Conservation (phyloP, 2,329 filamentous ascomycete species). For the Ustilaginoidea virens region DNA sequence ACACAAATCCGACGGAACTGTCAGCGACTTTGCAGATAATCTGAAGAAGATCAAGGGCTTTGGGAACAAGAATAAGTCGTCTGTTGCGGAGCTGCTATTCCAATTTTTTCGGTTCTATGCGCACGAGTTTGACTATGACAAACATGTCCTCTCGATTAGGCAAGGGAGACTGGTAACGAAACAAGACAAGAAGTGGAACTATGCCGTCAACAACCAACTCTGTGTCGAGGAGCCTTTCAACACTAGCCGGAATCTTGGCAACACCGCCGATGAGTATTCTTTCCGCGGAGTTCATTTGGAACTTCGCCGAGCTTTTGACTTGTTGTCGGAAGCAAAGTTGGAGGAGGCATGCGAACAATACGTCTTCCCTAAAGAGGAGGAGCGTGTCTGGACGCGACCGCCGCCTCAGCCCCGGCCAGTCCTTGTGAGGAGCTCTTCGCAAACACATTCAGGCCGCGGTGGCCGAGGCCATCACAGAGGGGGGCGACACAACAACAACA, state of each 20-base stretch:
- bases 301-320: conserved; percentile 72
- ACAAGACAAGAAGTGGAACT: conserved; percentile 77
- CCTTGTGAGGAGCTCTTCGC: conserved; percentile 45
- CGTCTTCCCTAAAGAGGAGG: conserved; percentile 73
- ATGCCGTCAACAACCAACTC: conserved; percentile 63
- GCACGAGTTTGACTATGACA: conserved; percentile 83
- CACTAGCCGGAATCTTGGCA: conserved; percentile 72
- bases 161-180: conserved; percentile 67
- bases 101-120: conserved; percentile 93
- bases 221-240: conserved; percentile 98
- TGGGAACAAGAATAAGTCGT: conserved; percentile 67
- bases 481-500: conserved; percentile 25
- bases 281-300: conserved; percentile 86
- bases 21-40: conserved; percentile 77
- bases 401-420: conserved; percentile 36
- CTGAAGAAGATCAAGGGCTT: conserved; percentile 58
- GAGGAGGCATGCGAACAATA: conserved; percentile 77
- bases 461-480: conserved; percentile 34
- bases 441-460: conserved; percentile 35
- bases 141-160: conserved; percentile 69
- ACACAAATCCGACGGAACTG: conserved; percentile 45
- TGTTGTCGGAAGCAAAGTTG: conserved; percentile 64
- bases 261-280: conserved; percentile 89
- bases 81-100: conserved; percentile 75
- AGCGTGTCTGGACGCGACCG: conserved; percentile 43